Evolutionary conservation across 2,329 filamentous ascomycete genomes (phyloP), one percentile per base, ranked within the genome.

Genomic region (Lecanicillium sp.): DNA sequence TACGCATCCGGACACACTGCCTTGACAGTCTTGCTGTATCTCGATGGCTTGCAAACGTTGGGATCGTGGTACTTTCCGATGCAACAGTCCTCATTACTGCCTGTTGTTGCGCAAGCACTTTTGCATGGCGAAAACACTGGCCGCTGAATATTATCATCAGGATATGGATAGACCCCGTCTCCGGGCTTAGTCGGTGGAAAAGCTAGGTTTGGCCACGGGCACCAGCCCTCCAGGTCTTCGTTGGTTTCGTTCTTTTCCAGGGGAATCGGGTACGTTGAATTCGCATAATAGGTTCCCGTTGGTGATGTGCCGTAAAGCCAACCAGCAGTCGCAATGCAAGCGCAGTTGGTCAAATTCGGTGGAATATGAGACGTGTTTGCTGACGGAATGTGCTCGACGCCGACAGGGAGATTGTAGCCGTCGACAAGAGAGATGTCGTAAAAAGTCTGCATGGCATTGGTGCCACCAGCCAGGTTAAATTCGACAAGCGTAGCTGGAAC

Each of bases 351-450:
- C 16, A 86, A 68, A 51, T 87, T 88, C 8, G 83, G 81, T 11
- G 84, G 82, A 42, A 89, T 80, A 39, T 83, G 71, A 2, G 67
- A 70, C 7, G 73, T 70, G 49, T 84, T 80, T 38, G 72, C 68
- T 16, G 79, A 72, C 3, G 75, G 72, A 18, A 76, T 66, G 48
- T 78, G 74, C 39, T 70, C 67, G 53, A 78, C 75, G 20, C 75
- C 80, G 45, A 89, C 55, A 2, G 83, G 83, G 2, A 90, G 61
- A 54, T 90, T 90, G 70, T 90, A 90, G 35, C 85, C 85, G 54
- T 92, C 85, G 16, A 92, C 85, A 3, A 90, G 69, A 29, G 83
- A 88, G 45, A 92, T 85, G 57, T 92, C 85, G 62, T 89, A 90
- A 57, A 86, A 92, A 9, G 79, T 83, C 53, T 88, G 81, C 42